These are phyloP conservation scores for Sclerotinia subarctica DNA, from an alignment of 2,329 filamentous ascomycete genomes.

Conservation along the genomic window DNA sequence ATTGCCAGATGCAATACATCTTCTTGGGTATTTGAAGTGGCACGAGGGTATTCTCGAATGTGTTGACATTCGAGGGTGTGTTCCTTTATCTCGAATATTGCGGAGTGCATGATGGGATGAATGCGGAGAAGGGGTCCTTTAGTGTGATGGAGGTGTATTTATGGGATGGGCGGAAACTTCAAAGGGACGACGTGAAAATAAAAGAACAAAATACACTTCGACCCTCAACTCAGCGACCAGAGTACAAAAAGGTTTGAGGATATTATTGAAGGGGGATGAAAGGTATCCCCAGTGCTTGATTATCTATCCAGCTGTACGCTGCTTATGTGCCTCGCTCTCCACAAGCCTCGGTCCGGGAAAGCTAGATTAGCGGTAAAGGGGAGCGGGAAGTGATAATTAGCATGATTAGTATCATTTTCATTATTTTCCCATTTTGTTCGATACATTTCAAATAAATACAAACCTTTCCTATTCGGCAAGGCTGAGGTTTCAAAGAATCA, in stretches of 20 bases:
- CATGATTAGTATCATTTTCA: neutral
- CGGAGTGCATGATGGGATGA: conserved; percentile 22
- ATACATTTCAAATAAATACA: neutral
- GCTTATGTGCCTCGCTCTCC: neutral
- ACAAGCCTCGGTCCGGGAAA: conserved; percentile 12
- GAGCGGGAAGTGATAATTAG: neutral
- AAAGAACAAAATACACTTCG: neutral
- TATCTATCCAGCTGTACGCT: neutral
- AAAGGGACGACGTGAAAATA: too few species aligned
- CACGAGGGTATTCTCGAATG: conserved; percentile 76
- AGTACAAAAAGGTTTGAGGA: neutral
- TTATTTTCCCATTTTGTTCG: neutral
- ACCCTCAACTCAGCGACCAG: neutral
- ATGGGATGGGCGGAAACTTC: neutral
- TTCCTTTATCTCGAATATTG: conserved; percentile 63
- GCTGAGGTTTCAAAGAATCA: neutral
- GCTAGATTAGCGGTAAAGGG: conserved; percentile 5
- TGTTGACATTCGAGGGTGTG: conserved; percentile 73
- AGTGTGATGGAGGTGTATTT: neutral
- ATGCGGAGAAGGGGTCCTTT: neutral
- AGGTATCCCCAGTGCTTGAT: neutral
- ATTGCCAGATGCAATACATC: conserved; percentile 70
- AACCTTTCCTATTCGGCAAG: neutral
- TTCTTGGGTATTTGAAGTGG: conserved; percentile 69
- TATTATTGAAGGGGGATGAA: neutral